Base-by-base conservation (phyloP, 1,284 basidiomycete species). In the Sanghuangporus sanghuang region DNA sequence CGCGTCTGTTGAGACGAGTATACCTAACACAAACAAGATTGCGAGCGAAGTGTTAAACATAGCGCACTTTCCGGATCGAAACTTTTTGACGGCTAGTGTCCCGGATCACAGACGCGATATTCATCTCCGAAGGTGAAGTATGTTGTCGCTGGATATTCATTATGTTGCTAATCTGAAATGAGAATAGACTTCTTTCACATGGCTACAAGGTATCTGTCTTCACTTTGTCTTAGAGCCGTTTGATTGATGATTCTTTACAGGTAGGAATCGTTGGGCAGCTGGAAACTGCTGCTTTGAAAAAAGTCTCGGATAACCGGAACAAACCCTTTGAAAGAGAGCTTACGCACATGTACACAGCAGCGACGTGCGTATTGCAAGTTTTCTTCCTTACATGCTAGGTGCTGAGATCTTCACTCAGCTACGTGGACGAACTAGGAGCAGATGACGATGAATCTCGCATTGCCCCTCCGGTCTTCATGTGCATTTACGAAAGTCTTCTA, bases 251-350 rank as follows among this genome's bases (percentile, higher is more conserved):
- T 44, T 23, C 38, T 18, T 39, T 8, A 23, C 21, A 66, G 65
- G 84, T 99, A 57, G 96, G 96, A 9, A 86, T 99, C 11, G 88
- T 97, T 0, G 84, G 89, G n/a, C 96, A 98, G 74, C 86, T 83
- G 2, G 96, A 99, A 76, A 98, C 96, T 0, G 93, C 96, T 0
- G 96, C 96, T 0, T 80, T 99, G 60, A 98, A 99, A 77, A 97
- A 96, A 73, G 87, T 83, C 2, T 84, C 94, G 63, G 92, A 94
- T 62, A 96, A 89, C 67, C 82, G 87, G 56, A 92, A 90, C 70
- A 81, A 85, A 0, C 87, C 92, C 0, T 99, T 99, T 70, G 85
- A 87, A 14, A 84, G 96, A 50, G 83, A 89, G 69, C 73, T 98
- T 2, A 91, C 90, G 0, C 84, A 90, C 66, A 75, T 97, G 52